These are phyloP conservation scores for Cucurbita maxima DNA, from an alignment of 306 rosid species.

Conservation along the genomic window DNA sequence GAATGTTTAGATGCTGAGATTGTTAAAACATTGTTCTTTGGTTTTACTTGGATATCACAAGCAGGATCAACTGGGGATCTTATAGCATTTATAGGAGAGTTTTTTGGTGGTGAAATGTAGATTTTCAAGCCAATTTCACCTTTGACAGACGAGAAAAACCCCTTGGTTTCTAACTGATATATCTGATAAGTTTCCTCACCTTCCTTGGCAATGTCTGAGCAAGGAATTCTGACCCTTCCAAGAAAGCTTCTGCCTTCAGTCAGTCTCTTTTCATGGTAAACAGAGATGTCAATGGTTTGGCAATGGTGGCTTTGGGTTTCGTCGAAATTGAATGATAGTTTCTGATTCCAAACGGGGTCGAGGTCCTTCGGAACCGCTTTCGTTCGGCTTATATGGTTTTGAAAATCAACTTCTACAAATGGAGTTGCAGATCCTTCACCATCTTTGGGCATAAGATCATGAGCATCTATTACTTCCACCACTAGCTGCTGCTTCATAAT, in stretches of 20 bases:
- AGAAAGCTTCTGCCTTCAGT: conserved; percentile 29
- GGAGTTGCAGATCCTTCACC: conserved; percentile 51
- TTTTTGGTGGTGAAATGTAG: conserved; percentile 22
- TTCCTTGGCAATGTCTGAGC: conserved; percentile 42
- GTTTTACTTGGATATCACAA: conserved; percentile 9
- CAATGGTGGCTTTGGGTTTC: conserved; percentile 25
- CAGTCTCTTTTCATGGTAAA: conserved; percentile 34
- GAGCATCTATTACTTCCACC: conserved; percentile 46
- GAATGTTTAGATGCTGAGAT: not conserved
- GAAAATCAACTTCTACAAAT: conserved; percentile 51
- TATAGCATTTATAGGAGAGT: conserved; percentile 13
- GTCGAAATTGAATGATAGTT: conserved; percentile 26
- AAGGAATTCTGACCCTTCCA: conserved; percentile 51
- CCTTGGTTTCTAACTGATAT: conserved; percentile 38
- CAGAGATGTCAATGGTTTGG: conserved; percentile 29
- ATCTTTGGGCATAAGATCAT: conserved; percentile 56
- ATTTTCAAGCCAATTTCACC: conserved; percentile 68
- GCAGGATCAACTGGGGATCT: conserved; percentile 3
- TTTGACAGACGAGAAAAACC: conserved; percentile 44
- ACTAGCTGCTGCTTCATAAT: conserved; percentile 38
- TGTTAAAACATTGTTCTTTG: conserved; percentile 3
- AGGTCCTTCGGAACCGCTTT: conserved; percentile 49
- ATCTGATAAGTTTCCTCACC: conserved; percentile 52
- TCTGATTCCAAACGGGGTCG: conserved; percentile 46
- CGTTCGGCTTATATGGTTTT: conserved; percentile 37